Base-by-base conservation (phyloP, 495 filamentous ascomycete species). In the Echria macrotheca region DNA sequence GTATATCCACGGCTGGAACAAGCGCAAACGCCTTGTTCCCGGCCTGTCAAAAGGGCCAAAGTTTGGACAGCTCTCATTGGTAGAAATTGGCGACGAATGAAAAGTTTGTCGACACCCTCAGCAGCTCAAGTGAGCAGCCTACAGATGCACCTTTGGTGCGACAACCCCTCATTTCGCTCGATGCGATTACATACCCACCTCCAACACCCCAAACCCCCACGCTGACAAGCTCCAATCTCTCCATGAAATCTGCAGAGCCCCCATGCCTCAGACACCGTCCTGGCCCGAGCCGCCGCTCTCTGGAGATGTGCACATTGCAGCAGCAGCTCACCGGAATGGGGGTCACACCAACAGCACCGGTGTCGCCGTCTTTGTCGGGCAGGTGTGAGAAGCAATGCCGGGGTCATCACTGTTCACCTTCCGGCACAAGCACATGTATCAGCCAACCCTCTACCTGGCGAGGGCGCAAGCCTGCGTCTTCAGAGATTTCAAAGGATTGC, bases 141-240 rank as follows among this genome's bases (percentile, higher is more conserved):
- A n/a, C n/a, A n/a, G n/a, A n/a, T n/a, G n/a, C n/a, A n/a, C n/a
- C n/a, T n/a, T n/a, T n/a, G 43, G 15, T 18, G 19, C 28, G 21
- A 25, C 47, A 18, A 44, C 53, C 42, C 47, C 40, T 50, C 53
- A 50, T 43, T 26, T 47, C 29, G 35, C 6, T 22, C 44, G 22
- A 45, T 40, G 23, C 28, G 25, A 37, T 44, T 49, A 37, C 44
- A 22, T 24, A 21, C 19, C 10, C 39, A 12, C 7, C 25, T 24
- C n/a, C 18, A 9, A 5, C 35, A 14, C 19, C 22, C 25, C 24
- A 29, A 55, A 55, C 55, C 55, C 55, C 55, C 52, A 52, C 52
- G 52, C 42, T 58, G 41, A 58, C 55, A 51, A 51, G 43, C 52
- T 58, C 43, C 18, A 51, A 55, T 58, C 55, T 58, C 52, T 51